These are phyloP conservation scores for Pleurotus pulmonarius DNA, from an alignment of 768 basidiomycete genomes.

Conservation along the genomic window DNA sequence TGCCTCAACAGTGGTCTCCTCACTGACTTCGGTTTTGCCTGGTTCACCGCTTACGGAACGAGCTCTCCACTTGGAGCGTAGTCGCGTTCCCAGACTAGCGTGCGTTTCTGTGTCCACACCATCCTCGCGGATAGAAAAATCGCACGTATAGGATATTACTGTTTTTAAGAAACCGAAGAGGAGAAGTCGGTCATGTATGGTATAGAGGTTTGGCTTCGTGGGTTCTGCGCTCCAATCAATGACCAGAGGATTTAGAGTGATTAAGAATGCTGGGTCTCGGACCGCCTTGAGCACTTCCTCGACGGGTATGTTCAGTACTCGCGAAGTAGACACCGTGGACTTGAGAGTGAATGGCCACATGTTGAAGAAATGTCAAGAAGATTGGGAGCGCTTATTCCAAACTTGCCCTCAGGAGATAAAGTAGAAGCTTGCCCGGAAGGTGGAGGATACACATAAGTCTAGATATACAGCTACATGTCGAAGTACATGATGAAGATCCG, in stretches of 20 bases:
- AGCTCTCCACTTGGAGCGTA: conserved; percentile 16
- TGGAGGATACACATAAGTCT: background rate
- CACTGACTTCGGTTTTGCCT: conserved; percentile 19
- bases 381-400: background rate
- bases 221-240: conserved; percentile 20
- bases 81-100: conserved; percentile 23
- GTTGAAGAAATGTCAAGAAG: background rate
- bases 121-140: conserved; percentile 15
- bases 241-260: conserved; percentile 27
- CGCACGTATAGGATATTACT: conserved; percentile 22
- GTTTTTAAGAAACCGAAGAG: conserved; percentile 21
- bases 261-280: conserved; percentile 27
- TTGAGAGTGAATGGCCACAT: conserved; percentile 30
- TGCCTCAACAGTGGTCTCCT: conserved; percentile 26
- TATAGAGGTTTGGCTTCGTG: conserved; percentile 21
- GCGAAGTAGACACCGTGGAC: conserved; percentile 14
- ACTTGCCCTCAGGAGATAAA: background rate
- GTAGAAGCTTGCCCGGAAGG: background rate
- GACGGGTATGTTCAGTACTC: conserved; percentile 7
- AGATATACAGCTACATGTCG: conserved; percentile 3
- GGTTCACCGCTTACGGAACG: conserved; percentile 7
- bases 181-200: conserved; percentile 24
- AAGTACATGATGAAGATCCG: background rate
- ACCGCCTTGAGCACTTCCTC: conserved; percentile 22
- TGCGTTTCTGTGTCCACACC: conserved; percentile 20